phyloP scores from a whole-genome alignment of 2,329 filamentous ascomycete genomes.

The Leptographium lundbergii region DNA sequence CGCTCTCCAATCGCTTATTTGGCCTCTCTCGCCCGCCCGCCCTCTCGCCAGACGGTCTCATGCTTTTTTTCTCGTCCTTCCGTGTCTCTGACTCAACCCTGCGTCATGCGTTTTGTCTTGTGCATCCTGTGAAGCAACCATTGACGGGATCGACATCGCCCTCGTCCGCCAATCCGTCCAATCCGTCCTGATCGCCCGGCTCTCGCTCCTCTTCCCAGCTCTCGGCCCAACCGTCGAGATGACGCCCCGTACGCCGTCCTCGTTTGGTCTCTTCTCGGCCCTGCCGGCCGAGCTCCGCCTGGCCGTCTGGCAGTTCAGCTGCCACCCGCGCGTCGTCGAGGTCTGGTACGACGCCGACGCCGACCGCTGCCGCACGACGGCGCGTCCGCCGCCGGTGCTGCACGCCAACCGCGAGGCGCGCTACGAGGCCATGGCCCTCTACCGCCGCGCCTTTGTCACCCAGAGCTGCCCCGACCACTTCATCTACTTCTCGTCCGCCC shows the following conservation, averaged over 20 bases:
- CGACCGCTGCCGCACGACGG: constrained; percentile 24
- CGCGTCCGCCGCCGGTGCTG: constrained; percentile 26
- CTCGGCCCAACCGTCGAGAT: too few species aligned
- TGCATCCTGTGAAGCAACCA: background rate
- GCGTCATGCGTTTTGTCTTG: background rate
- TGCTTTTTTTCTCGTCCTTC: background rate
- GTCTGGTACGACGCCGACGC: constrained; percentile 23
- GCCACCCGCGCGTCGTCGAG: constrained; percentile 24
- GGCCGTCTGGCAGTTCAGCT: constrained; percentile 26
- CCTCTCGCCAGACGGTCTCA: background rate
- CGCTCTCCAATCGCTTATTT: background rate
- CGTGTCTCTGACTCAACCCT: background rate
- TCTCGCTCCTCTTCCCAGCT: background rate
- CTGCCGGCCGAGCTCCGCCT: constrained; percentile 28
- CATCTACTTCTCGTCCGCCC: constrained; percentile 24
- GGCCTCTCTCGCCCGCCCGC: background rate
- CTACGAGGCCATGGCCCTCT: constrained; percentile 24
- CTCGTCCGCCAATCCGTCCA: background rate
- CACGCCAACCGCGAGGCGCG: constrained; percentile 30
- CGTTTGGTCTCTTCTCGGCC: constrained; percentile 20
- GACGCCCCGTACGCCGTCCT: background rate
- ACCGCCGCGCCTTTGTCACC: constrained; percentile 23
- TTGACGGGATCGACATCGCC: too few species aligned
- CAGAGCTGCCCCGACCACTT: constrained; percentile 17
- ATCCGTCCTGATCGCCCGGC: background rate